Percentiles rank a stretch among this genome's conserved stretches.
phyloP scores from a whole-genome alignment of 2,329 filamentous ascomycete species.

The Neonectria sp. region DNA sequence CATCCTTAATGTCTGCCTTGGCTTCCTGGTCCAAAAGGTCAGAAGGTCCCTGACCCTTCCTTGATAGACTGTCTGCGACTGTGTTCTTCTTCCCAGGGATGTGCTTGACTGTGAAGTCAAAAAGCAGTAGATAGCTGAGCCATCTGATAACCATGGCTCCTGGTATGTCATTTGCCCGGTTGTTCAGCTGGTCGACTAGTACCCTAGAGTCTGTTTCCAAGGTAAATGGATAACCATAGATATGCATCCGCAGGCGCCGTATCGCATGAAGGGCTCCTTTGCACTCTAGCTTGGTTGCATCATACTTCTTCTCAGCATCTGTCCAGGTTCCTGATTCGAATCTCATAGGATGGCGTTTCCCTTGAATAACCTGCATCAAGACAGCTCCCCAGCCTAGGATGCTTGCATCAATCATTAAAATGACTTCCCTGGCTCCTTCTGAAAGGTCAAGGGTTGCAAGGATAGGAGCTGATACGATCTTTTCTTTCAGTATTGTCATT shows the following conservation, averaged over 20 bases:
- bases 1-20: no score
- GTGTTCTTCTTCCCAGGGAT: background rate
- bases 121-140: conserved; percentile 4
- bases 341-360: background rate
- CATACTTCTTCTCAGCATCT: background rate
- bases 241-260: background rate
- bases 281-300: background rate
- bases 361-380: background rate
- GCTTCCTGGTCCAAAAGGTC: no score
- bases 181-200: background rate
- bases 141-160: background rate
- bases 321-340: background rate
- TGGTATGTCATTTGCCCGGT: background rate
- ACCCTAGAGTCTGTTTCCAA: background rate
- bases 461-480: conserved; percentile 3
- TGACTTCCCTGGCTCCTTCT: background rate
- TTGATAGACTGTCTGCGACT: no score
- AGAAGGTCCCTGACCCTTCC: no score
- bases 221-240: background rate
- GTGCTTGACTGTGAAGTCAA: background rate
- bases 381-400: background rate
- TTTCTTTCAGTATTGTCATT: no score
- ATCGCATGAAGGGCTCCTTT: background rate
- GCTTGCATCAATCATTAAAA: no score
- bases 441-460: background rate